phyloP scores from a whole-genome alignment of 1,139 yeast species.

The Nakaseomyces sp. region DNA sequence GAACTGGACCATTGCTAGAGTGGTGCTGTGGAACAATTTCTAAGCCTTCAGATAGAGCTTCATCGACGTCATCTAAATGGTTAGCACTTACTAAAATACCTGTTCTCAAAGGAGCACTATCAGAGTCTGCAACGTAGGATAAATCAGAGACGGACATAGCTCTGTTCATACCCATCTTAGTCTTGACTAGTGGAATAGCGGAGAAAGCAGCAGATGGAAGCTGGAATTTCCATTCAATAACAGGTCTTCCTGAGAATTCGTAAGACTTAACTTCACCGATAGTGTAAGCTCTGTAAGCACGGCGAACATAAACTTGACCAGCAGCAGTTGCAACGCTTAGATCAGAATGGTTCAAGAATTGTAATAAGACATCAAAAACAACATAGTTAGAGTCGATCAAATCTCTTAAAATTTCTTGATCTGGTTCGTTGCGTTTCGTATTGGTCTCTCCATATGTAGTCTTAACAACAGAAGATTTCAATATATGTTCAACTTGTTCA shows the following conservation, averaged over 20 bases:
- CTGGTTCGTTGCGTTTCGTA: slow-evolving; percentile 74
- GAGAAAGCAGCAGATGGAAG: slow-evolving; percentile 74
- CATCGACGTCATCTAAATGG: slow-evolving; percentile 86
- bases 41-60: slow-evolving; percentile 65
- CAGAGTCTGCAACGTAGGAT: slow-evolving; percentile 68
- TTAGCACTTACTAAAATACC: slow-evolving; percentile 81
- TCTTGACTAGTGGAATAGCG: slow-evolving; percentile 48
- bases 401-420: slow-evolving; percentile 69
- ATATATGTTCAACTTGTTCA: slow-evolving; percentile 92
- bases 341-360: slow-evolving; percentile 75
- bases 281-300: slow-evolving; percentile 94
- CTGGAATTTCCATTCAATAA: slow-evolving; percentile 85
- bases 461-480: slow-evolving; percentile 84
- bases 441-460: slow-evolving; percentile 79
- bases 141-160: slow-evolving; percentile 90
- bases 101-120: slow-evolving; percentile 57
- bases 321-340: slow-evolving; percentile 93
- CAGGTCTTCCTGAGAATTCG: slow-evolving; percentile 43
- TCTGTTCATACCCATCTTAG: slow-evolving; percentile 52
- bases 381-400: slow-evolving; percentile 94
- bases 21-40: slow-evolving; percentile 50
- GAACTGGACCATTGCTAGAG: slow-evolving; percentile 35
- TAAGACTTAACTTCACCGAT: slow-evolving; percentile 67
- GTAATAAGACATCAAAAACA: slow-evolving; percentile 90
- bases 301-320: slow-evolving; percentile 89